These are phyloP conservation scores for Naganishia albida DNA, from an alignment of 1,284 basidiomycete species.

Conservation along the genomic window DNA sequence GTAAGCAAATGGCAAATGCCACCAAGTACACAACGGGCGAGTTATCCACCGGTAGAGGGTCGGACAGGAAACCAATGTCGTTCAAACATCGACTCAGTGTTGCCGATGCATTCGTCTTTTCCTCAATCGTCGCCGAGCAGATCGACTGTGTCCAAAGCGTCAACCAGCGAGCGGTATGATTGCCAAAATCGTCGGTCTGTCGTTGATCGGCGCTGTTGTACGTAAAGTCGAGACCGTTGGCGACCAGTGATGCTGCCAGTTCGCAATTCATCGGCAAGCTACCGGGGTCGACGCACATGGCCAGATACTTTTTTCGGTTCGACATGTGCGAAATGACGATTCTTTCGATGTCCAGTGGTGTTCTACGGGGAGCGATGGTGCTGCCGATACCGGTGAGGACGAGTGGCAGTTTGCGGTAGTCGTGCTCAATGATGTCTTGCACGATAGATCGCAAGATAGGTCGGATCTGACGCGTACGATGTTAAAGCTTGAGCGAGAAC, in stretches of 20 bases:
- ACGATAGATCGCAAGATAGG: background rate
- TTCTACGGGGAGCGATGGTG: background rate
- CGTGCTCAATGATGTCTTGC: background rate
- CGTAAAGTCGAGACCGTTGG: conserved; percentile 8
- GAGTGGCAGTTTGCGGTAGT: conserved; percentile 9
- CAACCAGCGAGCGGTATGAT: conserved; percentile 10
- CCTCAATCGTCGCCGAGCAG: background rate
- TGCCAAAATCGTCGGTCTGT: conserved; percentile 15
- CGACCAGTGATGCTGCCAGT: conserved; percentile 14
- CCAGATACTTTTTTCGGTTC: conserved; percentile 18
- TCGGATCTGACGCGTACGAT: background rate
- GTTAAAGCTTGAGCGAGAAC: background rate
- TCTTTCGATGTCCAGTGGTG: conserved; percentile 11
- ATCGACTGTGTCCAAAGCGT: conserved; percentile 2
- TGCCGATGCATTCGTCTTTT: conserved; percentile 1
- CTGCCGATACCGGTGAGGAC: conserved; percentile 1
- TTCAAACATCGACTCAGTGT: background rate
- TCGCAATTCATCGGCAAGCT: background rate
- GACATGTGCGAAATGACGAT: conserved; percentile 10
- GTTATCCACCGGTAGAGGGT: conserved; percentile 19
- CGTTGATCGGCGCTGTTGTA: conserved; percentile 21
- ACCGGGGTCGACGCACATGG: background rate
- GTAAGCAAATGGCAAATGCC: conserved; percentile 3
- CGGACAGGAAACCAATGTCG: conserved; percentile 14
- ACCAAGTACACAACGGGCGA: conserved; percentile 20